Evolutionary conservation across 306 rosid genomes (phyloP).

Genomic region (Vicia faba): DNA sequence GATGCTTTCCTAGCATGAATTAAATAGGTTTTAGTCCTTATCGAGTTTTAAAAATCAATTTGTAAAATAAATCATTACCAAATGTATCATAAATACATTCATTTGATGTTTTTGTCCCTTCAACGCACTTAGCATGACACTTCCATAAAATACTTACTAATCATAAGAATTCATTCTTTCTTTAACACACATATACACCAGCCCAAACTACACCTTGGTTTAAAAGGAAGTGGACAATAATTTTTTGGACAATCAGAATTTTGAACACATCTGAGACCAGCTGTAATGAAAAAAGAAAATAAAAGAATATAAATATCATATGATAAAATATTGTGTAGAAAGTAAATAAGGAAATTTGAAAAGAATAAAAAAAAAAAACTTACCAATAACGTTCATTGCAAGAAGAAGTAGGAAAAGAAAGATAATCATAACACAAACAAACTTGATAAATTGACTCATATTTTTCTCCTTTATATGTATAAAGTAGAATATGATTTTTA

Average conservation of each 20-base stretch:
- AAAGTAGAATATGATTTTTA: neutral
- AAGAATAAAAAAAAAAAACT: neutral
- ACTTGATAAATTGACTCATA: neutral
- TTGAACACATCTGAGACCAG: neutral
- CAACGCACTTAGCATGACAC: too few relatives aligned
- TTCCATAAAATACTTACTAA: too few relatives aligned
- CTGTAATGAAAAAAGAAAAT: neutral
- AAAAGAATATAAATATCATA: neutral
- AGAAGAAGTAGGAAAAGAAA: neutral
- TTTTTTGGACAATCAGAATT: neutral
- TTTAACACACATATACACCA: too few relatives aligned
- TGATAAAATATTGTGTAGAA: neutral
- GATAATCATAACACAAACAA: neutral
- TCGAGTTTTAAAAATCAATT: too few relatives aligned
- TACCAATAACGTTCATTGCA: neutral
- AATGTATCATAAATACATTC: too few relatives aligned
- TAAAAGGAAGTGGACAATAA: neutral
- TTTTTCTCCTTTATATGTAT: neutral
- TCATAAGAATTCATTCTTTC: too few relatives aligned
- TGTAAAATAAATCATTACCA: too few relatives aligned
- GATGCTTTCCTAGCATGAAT: too few relatives aligned
- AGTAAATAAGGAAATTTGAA: neutral
- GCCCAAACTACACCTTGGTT: too few relatives aligned
- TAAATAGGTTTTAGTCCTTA: too few relatives aligned
- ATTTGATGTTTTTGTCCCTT: too few relatives aligned